Evolutionary conservation across 306 rosid genomes (phyloP).

Genomic region (Castanea sativa): DNA sequence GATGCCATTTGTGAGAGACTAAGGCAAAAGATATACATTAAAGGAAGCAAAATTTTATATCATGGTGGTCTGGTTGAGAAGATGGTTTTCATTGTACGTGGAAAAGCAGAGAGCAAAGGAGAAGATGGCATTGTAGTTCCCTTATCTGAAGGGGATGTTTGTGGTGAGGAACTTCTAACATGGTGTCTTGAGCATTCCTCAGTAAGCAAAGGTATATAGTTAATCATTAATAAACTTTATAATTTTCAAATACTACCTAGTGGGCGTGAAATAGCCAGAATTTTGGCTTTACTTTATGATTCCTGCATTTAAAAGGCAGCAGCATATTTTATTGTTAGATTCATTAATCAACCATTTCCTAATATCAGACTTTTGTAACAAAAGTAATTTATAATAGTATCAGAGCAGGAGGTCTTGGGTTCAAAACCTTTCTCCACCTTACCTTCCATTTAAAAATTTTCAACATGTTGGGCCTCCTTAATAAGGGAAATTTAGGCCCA

Average conservation of each 20-base stretch:
- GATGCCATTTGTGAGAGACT: slow-evolving; percentile 77
- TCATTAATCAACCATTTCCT: too few relatives aligned
- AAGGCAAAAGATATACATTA: slow-evolving; percentile 69
- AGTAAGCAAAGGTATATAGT: slow-evolving; percentile 55
- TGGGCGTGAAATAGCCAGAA: neutral
- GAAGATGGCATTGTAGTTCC: slow-evolving; percentile 57
- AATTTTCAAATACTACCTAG: neutral
- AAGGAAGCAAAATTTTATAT: slow-evolving; percentile 64
- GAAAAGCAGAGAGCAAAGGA: slow-evolving; percentile 68
- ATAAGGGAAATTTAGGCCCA: too few relatives aligned
- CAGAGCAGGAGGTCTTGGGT: too few relatives aligned
- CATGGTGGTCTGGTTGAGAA: slow-evolving; percentile 67
- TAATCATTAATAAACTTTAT: neutral
- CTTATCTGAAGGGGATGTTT: slow-evolving; percentile 70
- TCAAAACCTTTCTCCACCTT: too few relatives aligned
- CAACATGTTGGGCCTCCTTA: too few relatives aligned
- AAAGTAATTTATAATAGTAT: too few relatives aligned
- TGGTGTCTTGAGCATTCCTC: slow-evolving; percentile 91
- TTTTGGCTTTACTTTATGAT: neutral
- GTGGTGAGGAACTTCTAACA: slow-evolving; percentile 90
- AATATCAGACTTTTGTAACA: too few relatives aligned
- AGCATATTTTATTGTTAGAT: neutral
- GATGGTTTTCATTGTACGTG: slow-evolving; percentile 86
- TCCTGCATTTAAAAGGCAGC: neutral
- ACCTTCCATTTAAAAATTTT: too few relatives aligned